Evolutionary conservation across 345 rosid species (phyloP).

Genomic region (Leavenworthia alabamica): DNA sequence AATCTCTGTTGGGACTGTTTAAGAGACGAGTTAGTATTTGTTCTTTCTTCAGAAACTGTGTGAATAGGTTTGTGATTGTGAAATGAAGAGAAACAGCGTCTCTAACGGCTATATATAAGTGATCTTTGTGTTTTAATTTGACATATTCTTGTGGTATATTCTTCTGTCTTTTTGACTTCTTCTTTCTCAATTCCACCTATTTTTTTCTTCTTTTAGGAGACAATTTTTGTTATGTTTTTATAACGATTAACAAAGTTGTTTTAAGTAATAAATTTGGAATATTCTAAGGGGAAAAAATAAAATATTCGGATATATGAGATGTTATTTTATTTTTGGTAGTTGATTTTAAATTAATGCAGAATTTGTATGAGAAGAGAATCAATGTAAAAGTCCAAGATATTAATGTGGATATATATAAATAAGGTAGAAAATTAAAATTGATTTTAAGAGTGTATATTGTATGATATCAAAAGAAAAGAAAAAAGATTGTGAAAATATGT

Average conservation of each 20-base stretch:
- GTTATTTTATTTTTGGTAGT: conserved; percentile 1
- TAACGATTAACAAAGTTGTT: conserved; percentile 1
- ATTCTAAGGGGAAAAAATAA: neutral
- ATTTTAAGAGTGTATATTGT: neutral
- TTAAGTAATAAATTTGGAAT: conserved; percentile 1
- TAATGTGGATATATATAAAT: neutral
- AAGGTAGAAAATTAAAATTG: neutral
- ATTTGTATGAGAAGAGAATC: neutral
- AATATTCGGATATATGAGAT: conserved; percentile 16
- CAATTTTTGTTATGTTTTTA: conserved; percentile 4
- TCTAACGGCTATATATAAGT: conserved; percentile 23
- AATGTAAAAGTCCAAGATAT: neutral
- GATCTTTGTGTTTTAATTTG: conserved; percentile 17
- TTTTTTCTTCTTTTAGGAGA: conserved; percentile 22
- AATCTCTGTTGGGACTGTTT: neutral
- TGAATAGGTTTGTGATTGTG: conserved; percentile 5
- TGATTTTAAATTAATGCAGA: neutral
- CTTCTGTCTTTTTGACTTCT: conserved; percentile 15
- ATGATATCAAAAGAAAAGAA: neutral
- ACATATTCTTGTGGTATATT: conserved; percentile 32
- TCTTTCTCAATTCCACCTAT: neutral
- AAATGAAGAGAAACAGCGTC: conserved; percentile 6
- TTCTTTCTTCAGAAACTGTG: neutral
- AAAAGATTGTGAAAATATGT: neutral
- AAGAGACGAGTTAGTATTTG: neutral